A percentile compares a stretch with the other conserved stretches of the same genome.
These are phyloP conservation scores for Leccinum boreale DNA, from an alignment of 768 basidiomycete species.

Conservation along the genomic window DNA sequence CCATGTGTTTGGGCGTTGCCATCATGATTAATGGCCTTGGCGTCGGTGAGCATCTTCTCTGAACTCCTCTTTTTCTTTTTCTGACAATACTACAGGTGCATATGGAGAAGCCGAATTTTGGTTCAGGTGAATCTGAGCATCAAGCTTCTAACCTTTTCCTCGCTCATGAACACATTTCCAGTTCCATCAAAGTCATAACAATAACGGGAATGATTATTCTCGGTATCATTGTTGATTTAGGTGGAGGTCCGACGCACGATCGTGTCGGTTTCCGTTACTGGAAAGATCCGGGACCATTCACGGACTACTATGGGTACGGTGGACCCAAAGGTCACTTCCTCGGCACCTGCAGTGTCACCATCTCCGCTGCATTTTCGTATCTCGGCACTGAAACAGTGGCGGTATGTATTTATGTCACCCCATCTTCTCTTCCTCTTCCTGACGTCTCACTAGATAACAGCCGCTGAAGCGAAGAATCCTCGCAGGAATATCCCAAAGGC, in stretches of 20 bases:
- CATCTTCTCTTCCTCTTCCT: neutral
- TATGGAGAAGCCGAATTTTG: constrained; percentile 47
- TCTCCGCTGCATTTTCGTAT: constrained; percentile 58
- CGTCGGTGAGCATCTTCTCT: constrained; percentile 26
- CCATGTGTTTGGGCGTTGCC: constrained; percentile 49
- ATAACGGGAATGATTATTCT: constrained; percentile 40
- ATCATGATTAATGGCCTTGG: constrained; percentile 44
- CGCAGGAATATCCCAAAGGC: constrained; percentile 39
- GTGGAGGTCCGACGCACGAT: constrained; percentile 51
- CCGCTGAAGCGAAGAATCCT: constrained; percentile 51
- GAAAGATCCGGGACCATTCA: constrained; percentile 54
- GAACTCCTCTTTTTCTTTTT: neutral
- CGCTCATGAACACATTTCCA: constrained; percentile 7
- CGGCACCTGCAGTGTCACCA: constrained; percentile 50
- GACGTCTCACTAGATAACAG: constrained; percentile 32
- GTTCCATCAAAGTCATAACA: constrained; percentile 50
- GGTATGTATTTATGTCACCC: constrained; percentile 19
- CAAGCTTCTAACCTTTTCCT: neutral
- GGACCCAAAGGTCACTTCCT: constrained; percentile 52
- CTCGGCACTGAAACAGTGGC: constrained; percentile 55
- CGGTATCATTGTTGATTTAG: constrained; percentile 45
- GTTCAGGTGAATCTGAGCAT: constrained; percentile 32
- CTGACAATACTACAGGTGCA: constrained; percentile 16
- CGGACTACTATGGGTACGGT: constrained; percentile 35
- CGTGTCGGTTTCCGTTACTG: constrained; percentile 45